Percentiles rank a stretch among this genome's conserved stretches.
Conservation (phyloP, 192 early-diverging fungal species). For the Allomyces macrogynus region DNA sequence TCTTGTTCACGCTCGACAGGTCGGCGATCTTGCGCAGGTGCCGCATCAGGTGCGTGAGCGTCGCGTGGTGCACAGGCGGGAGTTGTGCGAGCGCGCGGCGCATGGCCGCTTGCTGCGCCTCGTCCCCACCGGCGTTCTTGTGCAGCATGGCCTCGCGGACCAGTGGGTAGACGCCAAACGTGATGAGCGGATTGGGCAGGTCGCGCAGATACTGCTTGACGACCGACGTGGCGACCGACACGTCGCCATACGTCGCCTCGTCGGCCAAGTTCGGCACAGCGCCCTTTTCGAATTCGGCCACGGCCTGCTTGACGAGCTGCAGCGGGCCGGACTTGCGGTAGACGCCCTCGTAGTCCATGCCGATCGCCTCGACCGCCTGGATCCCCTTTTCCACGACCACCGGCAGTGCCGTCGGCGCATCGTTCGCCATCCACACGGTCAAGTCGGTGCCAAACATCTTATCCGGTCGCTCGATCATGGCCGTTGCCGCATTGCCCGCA, state of each 20-base stretch:
- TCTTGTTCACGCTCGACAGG: constrained; percentile 48
- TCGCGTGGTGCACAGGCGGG: constrained; percentile 38
- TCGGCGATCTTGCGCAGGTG: constrained; percentile 45
- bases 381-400: constrained; percentile 47
- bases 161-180: constrained; percentile 40
- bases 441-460: constrained; percentile 49
- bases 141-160: constrained; percentile 36
- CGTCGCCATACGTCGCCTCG: constrained; percentile 32
- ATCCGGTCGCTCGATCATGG: constrained; percentile 8
- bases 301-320: constrained; percentile 39
- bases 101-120: constrained; percentile 20
- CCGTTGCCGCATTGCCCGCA: constrained; percentile 7
- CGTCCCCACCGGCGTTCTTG: not conserved
- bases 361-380: constrained; percentile 42
- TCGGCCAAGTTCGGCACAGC: constrained; percentile 26
- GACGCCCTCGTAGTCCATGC: constrained; percentile 51
- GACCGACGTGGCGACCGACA: constrained; percentile 56
- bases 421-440: constrained; percentile 25
- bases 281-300: constrained; percentile 26
- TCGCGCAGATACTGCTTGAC: constrained; percentile 64
- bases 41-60: constrained; percentile 33
- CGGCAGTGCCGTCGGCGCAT: constrained; percentile 32
- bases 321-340: constrained; percentile 62
- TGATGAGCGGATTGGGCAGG: constrained; percentile 50
- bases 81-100: constrained; percentile 23